Conservation (phyloP, 139 green algal species). For the Limnomonas spitsbergensis region DNA sequence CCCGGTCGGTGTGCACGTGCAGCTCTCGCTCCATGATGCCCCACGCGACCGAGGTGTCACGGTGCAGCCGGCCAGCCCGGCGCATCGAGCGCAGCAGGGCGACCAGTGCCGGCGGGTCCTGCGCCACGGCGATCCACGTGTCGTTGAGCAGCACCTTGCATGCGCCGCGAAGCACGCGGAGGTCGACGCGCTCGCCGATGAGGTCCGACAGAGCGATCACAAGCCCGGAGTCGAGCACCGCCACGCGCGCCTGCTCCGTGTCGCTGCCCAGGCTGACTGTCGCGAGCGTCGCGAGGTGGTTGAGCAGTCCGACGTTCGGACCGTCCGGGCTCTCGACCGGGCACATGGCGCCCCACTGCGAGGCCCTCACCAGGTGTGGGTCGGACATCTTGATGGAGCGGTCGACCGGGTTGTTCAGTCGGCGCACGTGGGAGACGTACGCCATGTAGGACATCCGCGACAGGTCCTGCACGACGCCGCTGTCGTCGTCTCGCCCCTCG, state of each 20-base stretch:
- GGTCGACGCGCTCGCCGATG: background rate
- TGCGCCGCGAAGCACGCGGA: constrained; percentile 49
- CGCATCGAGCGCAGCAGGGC: background rate
- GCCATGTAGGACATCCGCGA: constrained; percentile 55
- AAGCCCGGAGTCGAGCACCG: background rate
- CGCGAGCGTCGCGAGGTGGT: constrained; percentile 61
- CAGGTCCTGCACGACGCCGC: constrained; percentile 44
- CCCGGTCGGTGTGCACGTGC: constrained; percentile 54
- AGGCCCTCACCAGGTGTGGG: constrained; percentile 58
- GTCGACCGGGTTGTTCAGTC: constrained; percentile 11
- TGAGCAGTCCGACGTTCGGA: constrained; percentile 54
- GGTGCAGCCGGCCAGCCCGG: background rate
- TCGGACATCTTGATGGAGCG: constrained; percentile 24
- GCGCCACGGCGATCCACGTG: constrained; percentile 9
- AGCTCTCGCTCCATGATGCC: constrained; percentile 37
- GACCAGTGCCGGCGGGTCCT: background rate
- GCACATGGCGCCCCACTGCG: constrained; percentile 68
- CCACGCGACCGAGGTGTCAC: constrained; percentile 10
- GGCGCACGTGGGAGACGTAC: constrained; percentile 56
- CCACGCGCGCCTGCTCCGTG: background rate
- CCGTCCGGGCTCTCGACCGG: constrained; percentile 58
- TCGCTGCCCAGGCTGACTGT: background rate
- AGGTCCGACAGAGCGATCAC: background rate
- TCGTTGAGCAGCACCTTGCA: constrained; percentile 50
- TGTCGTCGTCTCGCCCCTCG: background rate